A percentile compares a stretch with the other conserved stretches of the same genome.
These are phyloP conservation scores for Podila minutissima DNA, from an alignment of 192 early-diverging fungal genomes.

Conservation along the genomic window DNA sequence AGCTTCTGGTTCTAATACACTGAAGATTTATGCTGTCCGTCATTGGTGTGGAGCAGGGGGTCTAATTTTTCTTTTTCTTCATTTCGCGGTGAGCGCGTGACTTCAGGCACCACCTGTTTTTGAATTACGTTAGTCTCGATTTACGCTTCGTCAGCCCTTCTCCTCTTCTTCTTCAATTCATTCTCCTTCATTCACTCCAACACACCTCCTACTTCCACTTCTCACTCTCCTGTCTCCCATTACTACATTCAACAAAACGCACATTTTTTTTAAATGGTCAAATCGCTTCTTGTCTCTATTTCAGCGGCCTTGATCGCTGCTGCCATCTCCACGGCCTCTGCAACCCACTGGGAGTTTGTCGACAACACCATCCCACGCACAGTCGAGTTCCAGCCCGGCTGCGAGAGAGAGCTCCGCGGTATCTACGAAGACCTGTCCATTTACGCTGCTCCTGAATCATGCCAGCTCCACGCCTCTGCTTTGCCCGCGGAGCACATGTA, in stretches of 20 bases:
- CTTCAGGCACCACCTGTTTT: no score
- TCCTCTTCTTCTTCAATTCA: neutral
- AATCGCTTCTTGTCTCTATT: conserved; percentile 26
- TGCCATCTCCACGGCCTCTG: conserved; percentile 10
- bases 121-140: no score
- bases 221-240: neutral
- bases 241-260: neutral
- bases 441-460: conserved; percentile 30
- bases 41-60: no score
- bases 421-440: conserved; percentile 50
- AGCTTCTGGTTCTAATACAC: conserved; percentile 85
- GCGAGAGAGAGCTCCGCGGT: conserved; percentile 40
- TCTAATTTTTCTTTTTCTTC: no score
- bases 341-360: conserved; percentile 38
- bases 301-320: conserved; percentile 37
- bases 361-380: conserved; percentile 27
- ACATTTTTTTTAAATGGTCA: conserved; percentile 19
- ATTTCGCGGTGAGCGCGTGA: no score
- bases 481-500: conserved; percentile 21
- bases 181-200: neutral
- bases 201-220: neutral
- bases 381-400: conserved; percentile 22
- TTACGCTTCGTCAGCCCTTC: no score
- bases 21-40: no score
- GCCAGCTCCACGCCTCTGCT: conserved; percentile 11